These are phyloP conservation scores for Botrytis porri DNA, from an alignment of 2,329 filamentous ascomycete genomes.

Conservation along the genomic window DNA sequence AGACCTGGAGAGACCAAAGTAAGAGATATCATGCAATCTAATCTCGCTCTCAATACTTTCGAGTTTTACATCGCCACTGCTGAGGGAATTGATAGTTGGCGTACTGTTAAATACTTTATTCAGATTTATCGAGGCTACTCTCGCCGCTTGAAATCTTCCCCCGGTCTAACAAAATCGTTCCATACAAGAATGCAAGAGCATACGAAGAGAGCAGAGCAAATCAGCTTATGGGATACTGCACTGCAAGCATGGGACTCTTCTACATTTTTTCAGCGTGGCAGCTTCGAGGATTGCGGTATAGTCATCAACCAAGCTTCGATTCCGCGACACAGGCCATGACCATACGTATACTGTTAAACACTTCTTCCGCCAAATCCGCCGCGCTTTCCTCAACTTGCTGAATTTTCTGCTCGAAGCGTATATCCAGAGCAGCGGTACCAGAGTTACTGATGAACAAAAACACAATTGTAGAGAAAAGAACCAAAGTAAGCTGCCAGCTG, in stretches of 20 bases:
- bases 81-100: not conserved
- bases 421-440: constrained; percentile 11
- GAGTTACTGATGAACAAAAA: constrained; percentile 14
- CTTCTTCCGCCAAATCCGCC: not conserved
- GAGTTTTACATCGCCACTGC: not conserved
- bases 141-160: constrained; percentile 8
- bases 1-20: constrained; percentile 34
- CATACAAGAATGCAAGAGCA: constrained; percentile 23
- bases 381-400: not conserved
- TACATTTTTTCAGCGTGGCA: not conserved
- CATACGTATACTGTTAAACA: not conserved
- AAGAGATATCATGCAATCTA: constrained; percentile 16
- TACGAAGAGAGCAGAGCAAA: constrained; percentile 16
- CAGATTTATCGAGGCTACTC: not conserved
- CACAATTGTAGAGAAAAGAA: constrained; percentile 70
- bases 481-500: constrained; percentile 88
- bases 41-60: constrained; percentile 53
- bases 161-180: constrained; percentile 6
- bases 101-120: not conserved
- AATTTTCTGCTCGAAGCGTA: constrained; percentile 8
- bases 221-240: constrained; percentile 15
- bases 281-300: not conserved
- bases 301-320: not conserved
- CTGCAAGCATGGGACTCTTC: constrained; percentile 15
- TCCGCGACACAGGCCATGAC: constrained; percentile 13